These are phyloP conservation scores for Mycothermus thermophilus DNA, from an alignment of 495 filamentous ascomycete genomes.

Conservation along the genomic window DNA sequence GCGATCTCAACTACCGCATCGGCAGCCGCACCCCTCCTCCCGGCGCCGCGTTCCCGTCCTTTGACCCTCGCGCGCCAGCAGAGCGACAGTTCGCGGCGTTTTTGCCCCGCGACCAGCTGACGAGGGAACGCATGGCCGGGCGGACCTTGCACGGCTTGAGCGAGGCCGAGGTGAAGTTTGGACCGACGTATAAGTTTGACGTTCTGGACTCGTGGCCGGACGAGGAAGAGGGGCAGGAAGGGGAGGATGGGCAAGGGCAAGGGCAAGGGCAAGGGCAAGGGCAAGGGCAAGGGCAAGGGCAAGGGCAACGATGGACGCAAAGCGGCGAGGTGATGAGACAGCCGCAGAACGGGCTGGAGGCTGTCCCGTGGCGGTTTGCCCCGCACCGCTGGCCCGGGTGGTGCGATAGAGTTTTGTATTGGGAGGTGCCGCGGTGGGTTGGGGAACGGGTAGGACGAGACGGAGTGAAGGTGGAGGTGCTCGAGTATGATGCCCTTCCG, in stretches of 20 bases:
- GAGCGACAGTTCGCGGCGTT: conserved; percentile 37
- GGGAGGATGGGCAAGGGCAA: no score
- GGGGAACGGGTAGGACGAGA: neutral
- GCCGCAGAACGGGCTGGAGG: conserved; percentile 10
- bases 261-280: conserved; percentile 12
- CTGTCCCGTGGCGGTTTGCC: conserved; percentile 59
- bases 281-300: conserved; percentile 8
- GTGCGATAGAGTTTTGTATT: conserved; percentile 82
- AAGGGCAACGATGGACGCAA: conserved; percentile 1
- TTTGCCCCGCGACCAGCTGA: conserved; percentile 63
- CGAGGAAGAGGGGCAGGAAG: neutral
- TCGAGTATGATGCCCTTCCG: conserved; percentile 59
- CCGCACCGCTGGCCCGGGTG: conserved; percentile 77
- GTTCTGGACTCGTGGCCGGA: conserved; percentile 14
- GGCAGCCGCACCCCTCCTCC: conserved; percentile 42
- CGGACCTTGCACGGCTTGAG: conserved; percentile 59
- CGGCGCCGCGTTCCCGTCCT: conserved; percentile 40
- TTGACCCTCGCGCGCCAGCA: conserved; percentile 43
- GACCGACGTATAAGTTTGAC: conserved; percentile 78
- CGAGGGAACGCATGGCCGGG: conserved; percentile 46
- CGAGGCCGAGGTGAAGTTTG: conserved; percentile 65
- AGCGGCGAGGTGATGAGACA: conserved; percentile 9
- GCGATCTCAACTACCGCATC: conserved; percentile 93
- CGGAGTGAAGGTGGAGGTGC: conserved; percentile 29
- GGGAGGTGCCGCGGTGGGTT: conserved; percentile 44